Evolutionary conservation across 768 basidiomycete genomes (phyloP).

Genomic region (Suillus occidentalis): DNA sequence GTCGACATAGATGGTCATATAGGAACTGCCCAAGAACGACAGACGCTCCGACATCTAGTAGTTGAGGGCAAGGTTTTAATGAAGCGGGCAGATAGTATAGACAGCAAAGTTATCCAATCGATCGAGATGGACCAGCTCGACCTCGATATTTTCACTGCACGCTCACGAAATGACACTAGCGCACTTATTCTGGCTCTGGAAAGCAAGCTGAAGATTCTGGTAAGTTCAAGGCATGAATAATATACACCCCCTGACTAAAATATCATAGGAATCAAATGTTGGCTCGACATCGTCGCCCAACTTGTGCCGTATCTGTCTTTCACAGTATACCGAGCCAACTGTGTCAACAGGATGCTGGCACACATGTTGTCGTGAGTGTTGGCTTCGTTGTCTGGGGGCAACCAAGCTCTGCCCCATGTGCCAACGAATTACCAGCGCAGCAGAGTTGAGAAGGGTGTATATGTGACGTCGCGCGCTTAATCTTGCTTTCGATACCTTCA

Average conservation of each 20-base stretch:
- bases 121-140: conserved; percentile 49
- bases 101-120: conserved; percentile 42
- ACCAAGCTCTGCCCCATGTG: conserved; percentile 86
- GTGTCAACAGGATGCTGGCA: conserved; percentile 88
- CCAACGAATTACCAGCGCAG: conserved; percentile 78
- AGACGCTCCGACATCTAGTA: conserved; percentile 52
- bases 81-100: conserved; percentile 21
- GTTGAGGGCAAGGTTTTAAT: conserved; percentile 46
- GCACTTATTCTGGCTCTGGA: conserved; percentile 57
- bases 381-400: conserved; percentile 80
- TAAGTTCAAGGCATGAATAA: conserved; percentile 30
- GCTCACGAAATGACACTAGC: conserved; percentile 45
- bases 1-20: conserved; percentile 31
- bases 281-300: conserved; percentile 35
- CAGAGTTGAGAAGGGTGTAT: conserved; percentile 76
- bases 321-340: conserved; percentile 75
- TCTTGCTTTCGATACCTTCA: background rate
- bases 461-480: conserved; percentile 37
- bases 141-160: conserved; percentile 48
- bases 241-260: background rate
- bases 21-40: conserved; percentile 22
- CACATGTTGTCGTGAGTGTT: conserved; percentile 79
- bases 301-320: conserved; percentile 79
- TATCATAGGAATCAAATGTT: background rate
- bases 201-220: conserved; percentile 57